Conservation (phyloP, 139 green algal species). For the Chlorella sorokiniana region DNA sequence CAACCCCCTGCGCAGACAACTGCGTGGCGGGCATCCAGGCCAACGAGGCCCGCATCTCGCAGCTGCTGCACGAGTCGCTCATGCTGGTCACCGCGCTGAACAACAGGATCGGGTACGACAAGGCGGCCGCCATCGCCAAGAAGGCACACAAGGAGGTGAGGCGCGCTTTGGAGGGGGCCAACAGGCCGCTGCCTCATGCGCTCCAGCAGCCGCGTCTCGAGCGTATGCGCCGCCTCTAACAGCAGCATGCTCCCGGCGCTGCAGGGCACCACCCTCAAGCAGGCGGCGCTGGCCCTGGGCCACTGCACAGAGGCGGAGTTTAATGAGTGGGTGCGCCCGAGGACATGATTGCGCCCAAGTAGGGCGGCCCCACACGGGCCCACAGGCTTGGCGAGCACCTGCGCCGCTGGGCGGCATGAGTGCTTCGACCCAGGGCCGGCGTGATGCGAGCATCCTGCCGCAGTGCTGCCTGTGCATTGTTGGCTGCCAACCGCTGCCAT, state of each 20-base stretch:
- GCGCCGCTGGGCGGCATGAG: too few species aligned
- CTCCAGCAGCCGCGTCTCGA: background rate
- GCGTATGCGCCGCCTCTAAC: background rate
- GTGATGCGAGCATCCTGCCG: too few species aligned
- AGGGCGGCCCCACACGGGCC: too few species aligned
- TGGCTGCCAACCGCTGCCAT: too few species aligned
- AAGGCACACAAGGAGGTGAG: slow-evolving; percentile 90
- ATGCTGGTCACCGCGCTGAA: slow-evolving; percentile 98
- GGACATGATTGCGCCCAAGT: slow-evolving; percentile 80
- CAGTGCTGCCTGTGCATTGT: too few species aligned
- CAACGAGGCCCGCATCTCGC: slow-evolving; percentile 78
- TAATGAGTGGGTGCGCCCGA: slow-evolving; percentile 90
- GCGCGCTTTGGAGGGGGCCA: background rate
- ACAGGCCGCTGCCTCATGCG: background rate
- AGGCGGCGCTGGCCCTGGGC: slow-evolving; percentile 80
- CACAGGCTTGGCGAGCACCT: too few species aligned
- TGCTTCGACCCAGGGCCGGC: too few species aligned
- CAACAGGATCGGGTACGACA: slow-evolving; percentile 90
- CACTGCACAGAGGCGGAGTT: slow-evolving; percentile 82
- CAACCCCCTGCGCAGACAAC: slow-evolving; percentile 7
- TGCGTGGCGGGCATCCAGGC: slow-evolving; percentile 78
- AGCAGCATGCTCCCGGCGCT: background rate
- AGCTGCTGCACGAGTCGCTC: slow-evolving; percentile 88
- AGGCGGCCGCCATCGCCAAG: slow-evolving; percentile 92
- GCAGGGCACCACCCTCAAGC: slow-evolving; percentile 78